Conservation (phyloP, 352 stramenopile species). For the Globisporangium nunn region DNA sequence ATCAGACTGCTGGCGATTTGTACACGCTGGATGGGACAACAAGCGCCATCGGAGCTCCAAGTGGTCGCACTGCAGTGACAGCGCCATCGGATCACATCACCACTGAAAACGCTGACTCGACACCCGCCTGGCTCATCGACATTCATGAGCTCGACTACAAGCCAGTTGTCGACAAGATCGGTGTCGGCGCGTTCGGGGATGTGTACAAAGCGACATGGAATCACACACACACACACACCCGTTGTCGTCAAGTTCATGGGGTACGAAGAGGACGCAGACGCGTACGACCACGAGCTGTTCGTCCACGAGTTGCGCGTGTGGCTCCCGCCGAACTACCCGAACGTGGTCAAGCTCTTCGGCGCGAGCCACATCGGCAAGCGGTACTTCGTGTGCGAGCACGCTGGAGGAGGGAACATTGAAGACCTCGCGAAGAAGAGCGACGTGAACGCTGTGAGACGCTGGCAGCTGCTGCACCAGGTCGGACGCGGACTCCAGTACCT, state of each 20-base stretch:
- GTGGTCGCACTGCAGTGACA: neutral
- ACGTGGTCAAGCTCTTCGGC: neutral
- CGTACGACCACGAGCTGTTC: neutral
- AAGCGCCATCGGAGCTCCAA: no score
- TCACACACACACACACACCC: neutral
- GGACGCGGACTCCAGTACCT: neutral
- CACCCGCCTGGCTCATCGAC: slow-evolving; percentile 1
- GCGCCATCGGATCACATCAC: no score
- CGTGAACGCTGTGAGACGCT: neutral
- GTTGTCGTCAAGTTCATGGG: slow-evolving; percentile 1
- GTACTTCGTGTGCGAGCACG: neutral
- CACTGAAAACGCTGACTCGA: no score
- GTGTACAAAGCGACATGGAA: slow-evolving; percentile 2
- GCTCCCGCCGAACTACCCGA: neutral
- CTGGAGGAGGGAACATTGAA: neutral
- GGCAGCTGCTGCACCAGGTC: neutral
- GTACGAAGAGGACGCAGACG: neutral
- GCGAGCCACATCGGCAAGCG: neutral
- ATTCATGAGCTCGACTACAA: neutral
- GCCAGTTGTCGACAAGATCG: neutral
- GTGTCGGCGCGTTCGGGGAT: neutral
- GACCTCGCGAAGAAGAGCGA: neutral
- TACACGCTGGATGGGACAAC: no score
- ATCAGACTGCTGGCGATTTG: no score
- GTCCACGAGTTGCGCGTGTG: neutral